Evolutionary conservation across 225 moss, liverwort and hornwort genomes (phyloP).

Genomic region (Marchantia paleacea): DNA sequence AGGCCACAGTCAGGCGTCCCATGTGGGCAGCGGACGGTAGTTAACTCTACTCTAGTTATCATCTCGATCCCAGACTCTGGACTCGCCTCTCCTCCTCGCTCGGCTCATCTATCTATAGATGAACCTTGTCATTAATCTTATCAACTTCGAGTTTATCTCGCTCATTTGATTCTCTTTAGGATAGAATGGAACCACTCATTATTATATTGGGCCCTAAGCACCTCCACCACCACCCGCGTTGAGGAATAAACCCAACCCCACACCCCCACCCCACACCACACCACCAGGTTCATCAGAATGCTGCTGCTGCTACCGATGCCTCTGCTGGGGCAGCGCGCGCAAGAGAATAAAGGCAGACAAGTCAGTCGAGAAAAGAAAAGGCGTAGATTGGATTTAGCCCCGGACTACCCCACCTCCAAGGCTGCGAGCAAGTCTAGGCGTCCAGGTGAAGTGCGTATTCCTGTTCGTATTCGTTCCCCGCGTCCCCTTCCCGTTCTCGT

Average conservation of each 20-base stretch:
- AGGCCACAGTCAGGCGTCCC: neutral
- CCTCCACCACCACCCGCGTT: neutral
- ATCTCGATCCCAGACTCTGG: neutral
- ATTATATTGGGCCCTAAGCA: too few relatives aligned
- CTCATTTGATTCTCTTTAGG: neutral
- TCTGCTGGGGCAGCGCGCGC: neutral
- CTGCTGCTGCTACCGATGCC: too few relatives aligned
- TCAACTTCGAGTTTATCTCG: neutral
- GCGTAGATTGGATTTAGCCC: slow-evolving; percentile 8
- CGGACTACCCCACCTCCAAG: too few relatives aligned
- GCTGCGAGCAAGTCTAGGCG: too few relatives aligned
- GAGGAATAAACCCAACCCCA: neutral
- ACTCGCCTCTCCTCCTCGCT: too few relatives aligned
- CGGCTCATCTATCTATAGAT: neutral
- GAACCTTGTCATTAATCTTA: slow-evolving; percentile 13
- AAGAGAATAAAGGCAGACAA: slow-evolving; percentile 5
- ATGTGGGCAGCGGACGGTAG: slow-evolving; percentile 8
- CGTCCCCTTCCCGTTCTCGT: too few relatives aligned
- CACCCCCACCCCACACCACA: neutral
- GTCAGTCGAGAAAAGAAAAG: neutral
- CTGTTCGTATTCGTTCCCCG: neutral
- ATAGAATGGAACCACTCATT: slow-evolving; percentile 10
- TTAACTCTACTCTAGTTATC: neutral
- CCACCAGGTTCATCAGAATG: neutral
- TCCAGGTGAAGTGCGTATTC: neutral